Evolutionary conservation across 23 red algal genomes (phyloP).

Genomic region (Gracilaria gracilis): DNA sequence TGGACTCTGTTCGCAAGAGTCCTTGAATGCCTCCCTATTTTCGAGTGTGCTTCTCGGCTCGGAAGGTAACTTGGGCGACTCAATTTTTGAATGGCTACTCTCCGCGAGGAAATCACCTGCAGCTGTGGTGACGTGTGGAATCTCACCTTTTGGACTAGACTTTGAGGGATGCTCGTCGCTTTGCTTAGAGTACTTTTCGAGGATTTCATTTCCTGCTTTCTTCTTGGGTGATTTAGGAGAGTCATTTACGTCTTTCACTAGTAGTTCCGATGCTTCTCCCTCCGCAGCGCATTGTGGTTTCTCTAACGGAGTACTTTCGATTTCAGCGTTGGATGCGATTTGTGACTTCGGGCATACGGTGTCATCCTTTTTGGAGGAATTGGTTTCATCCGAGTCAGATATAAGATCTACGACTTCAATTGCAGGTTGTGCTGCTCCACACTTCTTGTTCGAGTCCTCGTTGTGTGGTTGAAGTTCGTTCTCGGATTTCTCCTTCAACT

Average conservation of each 20-base stretch:
- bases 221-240: neutral
- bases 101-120: neutral
- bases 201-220: conserved; percentile 4
- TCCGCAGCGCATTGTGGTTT: neutral
- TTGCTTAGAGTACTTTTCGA: neutral
- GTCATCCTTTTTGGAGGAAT: neutral
- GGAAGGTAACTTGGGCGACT: neutral
- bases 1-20: neutral
- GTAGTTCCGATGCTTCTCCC: neutral
- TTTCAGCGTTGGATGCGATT: neutral
- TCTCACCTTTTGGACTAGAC: neutral
- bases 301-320: neutral
- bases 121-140: neutral
- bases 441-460: neutral
- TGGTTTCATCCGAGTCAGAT: neutral
- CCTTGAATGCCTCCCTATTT: neutral
- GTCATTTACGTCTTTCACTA: neutral
- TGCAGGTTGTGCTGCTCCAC: neutral
- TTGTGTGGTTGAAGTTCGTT: neutral
- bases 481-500: conserved; percentile 1
- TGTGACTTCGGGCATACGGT: neutral
- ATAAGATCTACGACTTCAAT: conserved; percentile 3
- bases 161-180: neutral
- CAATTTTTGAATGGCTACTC: neutral
- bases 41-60: neutral